Percentiles rank a stretch among this genome's conserved stretches.
These are phyloP conservation scores for Fusarium pseudocircinatum DNA, from an alignment of 2,329 filamentous ascomycete genomes.

Conservation along the genomic window DNA sequence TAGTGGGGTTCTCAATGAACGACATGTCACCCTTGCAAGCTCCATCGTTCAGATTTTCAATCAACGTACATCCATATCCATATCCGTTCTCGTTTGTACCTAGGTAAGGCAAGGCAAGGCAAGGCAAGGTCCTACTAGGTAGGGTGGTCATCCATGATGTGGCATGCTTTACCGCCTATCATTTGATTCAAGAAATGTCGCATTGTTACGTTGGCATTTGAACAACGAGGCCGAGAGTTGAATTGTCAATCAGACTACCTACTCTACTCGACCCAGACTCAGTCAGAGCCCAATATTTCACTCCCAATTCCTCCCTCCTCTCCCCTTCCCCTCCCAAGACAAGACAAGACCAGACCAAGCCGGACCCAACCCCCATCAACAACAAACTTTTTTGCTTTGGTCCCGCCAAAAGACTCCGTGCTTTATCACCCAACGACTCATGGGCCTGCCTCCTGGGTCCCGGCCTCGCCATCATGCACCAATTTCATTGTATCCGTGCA, in stretches of 20 bases:
- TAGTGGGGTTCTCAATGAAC: conserved; percentile 27
- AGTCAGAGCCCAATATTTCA: conserved; percentile 10
- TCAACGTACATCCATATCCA: background rate
- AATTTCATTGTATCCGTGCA: conserved; percentile 9
- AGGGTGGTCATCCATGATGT: conserved; percentile 18
- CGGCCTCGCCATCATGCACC: conserved; percentile 25
- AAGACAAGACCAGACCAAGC: background rate
- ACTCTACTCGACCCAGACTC: conserved; percentile 1
- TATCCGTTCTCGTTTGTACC: background rate
- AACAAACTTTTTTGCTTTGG: conserved; percentile 3
- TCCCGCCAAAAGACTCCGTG: conserved; percentile 21
- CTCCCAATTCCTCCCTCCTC: conserved; percentile 4
- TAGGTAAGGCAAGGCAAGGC: background rate
- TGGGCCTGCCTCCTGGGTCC: conserved; percentile 16
- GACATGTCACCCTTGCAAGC: conserved; percentile 31
- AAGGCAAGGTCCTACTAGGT: background rate
- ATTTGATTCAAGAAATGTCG: conserved; percentile 26
- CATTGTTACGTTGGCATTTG: conserved; percentile 12
- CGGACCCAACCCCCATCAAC: conserved; percentile 20
- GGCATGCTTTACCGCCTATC: conserved; percentile 32
- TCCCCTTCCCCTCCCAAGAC: background rate
- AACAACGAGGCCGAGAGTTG: background rate
- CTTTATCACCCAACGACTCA: conserved; percentile 17
- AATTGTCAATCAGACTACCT: background rate
- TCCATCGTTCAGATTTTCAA: background rate